These are phyloP conservation scores for Ophiostoma pallidulum DNA, from an alignment of 2,329 filamentous ascomycete species.

Conservation along the genomic window DNA sequence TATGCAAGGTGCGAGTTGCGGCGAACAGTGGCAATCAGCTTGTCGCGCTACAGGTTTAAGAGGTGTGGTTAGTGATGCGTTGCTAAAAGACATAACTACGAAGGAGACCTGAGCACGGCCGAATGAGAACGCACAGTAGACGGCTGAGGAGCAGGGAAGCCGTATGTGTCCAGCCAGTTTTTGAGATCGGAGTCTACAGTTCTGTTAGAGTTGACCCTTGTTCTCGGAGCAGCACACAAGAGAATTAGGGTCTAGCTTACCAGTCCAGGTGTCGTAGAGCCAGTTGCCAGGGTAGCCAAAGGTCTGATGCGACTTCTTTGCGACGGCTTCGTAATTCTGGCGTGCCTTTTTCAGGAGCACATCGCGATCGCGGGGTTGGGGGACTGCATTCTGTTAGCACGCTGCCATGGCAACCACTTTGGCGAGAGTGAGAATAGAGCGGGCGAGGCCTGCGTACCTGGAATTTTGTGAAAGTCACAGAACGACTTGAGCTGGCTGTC, in stretches of 20 bases:
- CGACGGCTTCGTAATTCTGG: conserved; percentile 68
- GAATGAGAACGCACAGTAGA: conserved; percentile 36
- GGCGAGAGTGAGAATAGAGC: not conserved
- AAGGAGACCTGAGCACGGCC: no score
- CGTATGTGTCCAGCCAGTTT: conserved; percentile 82
- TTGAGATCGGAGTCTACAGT: conserved; percentile 73
- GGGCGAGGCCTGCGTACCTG: conserved; percentile 34
- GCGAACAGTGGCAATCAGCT: conserved; percentile 78
- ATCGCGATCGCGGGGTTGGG: conserved; percentile 80
- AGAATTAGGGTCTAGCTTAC: conserved; percentile 16
- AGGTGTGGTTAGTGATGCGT: no score
- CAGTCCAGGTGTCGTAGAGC: conserved; percentile 81
- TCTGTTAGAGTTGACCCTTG: not conserved
- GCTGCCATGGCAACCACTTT: no score
- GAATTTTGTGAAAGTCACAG: conserved; percentile 78
- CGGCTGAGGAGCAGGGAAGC: conserved; percentile 77
- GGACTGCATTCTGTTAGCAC: conserved; percentile 37
- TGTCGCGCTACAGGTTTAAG: conserved; percentile 52
- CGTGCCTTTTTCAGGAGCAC: conserved; percentile 68
- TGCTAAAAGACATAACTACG: no score
- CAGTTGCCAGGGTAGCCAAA: conserved; percentile 86
- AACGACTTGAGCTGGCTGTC: conserved; percentile 92
- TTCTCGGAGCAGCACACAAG: not conserved
- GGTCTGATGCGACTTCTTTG: conserved; percentile 67
- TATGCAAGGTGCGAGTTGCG: conserved; percentile 80